These are phyloP conservation scores for Ophiocytium majus DNA, from an alignment of 352 stramenopile genomes.

Conservation along the genomic window DNA sequence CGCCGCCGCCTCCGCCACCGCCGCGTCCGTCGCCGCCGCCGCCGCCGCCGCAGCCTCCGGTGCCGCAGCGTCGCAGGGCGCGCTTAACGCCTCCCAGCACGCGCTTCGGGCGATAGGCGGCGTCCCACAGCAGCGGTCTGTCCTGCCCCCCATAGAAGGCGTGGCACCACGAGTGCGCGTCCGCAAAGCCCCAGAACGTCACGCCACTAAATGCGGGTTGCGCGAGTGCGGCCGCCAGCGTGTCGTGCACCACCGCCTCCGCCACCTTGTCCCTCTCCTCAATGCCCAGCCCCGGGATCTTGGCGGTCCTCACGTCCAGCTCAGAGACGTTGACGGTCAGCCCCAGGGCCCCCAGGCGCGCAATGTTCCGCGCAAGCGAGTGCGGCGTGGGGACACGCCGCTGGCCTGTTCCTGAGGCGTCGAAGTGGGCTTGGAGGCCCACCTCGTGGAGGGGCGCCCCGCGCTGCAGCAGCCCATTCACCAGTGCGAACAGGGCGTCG, in stretches of 20 bases:
- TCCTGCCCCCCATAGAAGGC: conserved; percentile 34
- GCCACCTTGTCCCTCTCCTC: conserved; percentile 39
- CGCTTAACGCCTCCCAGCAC: conserved; percentile 11
- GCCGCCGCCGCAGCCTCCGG: too few species aligned
- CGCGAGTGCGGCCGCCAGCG: conserved; percentile 64
- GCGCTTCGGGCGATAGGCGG: conserved; percentile 26
- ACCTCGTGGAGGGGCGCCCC: conserved; percentile 66
- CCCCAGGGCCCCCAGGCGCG: conserved; percentile 66
- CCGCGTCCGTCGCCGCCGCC: too few species aligned
- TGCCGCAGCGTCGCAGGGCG: conserved; percentile 16
- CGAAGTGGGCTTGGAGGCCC: conserved; percentile 71
- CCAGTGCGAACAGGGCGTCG: conserved; percentile 39
- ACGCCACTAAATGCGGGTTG: conserved; percentile 68
- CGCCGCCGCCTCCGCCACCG: too few species aligned
- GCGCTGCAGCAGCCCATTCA: conserved; percentile 47
- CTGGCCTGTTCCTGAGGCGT: conserved; percentile 60
- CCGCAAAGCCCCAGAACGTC: conserved; percentile 71
- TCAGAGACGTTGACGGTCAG: conserved; percentile 73
- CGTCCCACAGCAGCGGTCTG: conserved; percentile 38
- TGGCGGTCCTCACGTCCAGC: conserved; percentile 64
- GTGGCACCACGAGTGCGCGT: conserved; percentile 50
- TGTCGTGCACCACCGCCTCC: conserved; percentile 69
- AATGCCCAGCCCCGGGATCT: neutral
- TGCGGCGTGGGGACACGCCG: conserved; percentile 61
- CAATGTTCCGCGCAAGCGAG: conserved; percentile 65